Conservation (phyloP, 1,139 yeast species). For the Meyerozyma guilliermondii region DNA sequence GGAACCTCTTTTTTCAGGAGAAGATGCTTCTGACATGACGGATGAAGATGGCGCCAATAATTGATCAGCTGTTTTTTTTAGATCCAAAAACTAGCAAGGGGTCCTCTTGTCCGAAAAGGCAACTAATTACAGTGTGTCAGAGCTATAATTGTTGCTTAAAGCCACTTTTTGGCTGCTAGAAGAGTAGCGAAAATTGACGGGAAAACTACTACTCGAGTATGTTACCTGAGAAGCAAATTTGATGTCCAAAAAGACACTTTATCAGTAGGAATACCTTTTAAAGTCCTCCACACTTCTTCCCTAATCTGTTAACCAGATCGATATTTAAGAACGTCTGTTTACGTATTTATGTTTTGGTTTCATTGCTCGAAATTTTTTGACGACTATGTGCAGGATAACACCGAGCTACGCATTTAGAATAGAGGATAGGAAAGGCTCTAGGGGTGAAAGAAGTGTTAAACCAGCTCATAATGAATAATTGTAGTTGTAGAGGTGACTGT, state of each 20-base stretch:
- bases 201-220: neutral
- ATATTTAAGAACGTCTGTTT: neutral
- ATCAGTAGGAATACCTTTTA: neutral
- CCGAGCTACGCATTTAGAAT: neutral
- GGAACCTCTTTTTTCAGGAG: conserved; percentile 4
- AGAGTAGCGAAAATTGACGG: neutral
- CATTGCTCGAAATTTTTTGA: conserved; percentile 1
- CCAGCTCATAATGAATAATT: too few relatives aligned
- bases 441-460: too few relatives aligned
- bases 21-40: neutral
- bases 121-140: neutral
- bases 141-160: neutral
- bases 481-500: too few relatives aligned
- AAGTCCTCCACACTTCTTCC: neutral
- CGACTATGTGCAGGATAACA: neutral
- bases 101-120: neutral
- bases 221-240: neutral
- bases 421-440: too few relatives aligned
- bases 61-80: too few relatives aligned
- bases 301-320: neutral
- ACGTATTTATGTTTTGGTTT: conserved; percentile 2
- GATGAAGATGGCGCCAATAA: too few relatives aligned
- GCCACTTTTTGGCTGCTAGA: neutral
- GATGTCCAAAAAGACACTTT: neutral
- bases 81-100: neutral